Percentiles rank a stretch among this genome's conserved stretches.
These are phyloP conservation scores for Russula sp. DNA, from an alignment of 768 basidiomycete genomes.

Conservation along the genomic window DNA sequence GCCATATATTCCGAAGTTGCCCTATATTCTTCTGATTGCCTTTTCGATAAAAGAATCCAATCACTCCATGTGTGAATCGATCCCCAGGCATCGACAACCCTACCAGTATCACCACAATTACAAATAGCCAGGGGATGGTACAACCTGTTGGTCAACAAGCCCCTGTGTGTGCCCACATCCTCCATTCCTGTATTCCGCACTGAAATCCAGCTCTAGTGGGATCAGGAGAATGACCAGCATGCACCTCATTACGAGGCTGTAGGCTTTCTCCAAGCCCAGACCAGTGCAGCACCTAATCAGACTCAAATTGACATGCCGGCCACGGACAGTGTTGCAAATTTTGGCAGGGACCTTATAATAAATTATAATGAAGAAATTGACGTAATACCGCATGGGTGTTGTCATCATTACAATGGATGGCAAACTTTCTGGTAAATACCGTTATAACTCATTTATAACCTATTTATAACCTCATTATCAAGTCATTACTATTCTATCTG, in stretches of 20 bases:
- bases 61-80: background rate
- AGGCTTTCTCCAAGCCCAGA: background rate
- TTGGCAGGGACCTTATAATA: no score
- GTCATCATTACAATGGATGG: no score
- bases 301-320: background rate
- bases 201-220: background rate
- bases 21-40: background rate
- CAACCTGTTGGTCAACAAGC: background rate
- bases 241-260: background rate
- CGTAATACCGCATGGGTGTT: no score
- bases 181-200: background rate
- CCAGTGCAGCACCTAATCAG: background rate
- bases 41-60: background rate
- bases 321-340: no score
- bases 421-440: no score
- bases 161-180: background rate
- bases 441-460: no score
- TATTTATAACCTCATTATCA: no score
- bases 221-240: background rate
- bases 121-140: background rate
- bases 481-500: no score
- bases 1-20: background rate
- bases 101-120: background rate
- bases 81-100: no score
- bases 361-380: no score